A percentile compares a stretch with the other conserved stretches of the same genome.
phyloP scores from a whole-genome alignment of 768 basidiomycete genomes.

The Leccinum longicurvipes region DNA sequence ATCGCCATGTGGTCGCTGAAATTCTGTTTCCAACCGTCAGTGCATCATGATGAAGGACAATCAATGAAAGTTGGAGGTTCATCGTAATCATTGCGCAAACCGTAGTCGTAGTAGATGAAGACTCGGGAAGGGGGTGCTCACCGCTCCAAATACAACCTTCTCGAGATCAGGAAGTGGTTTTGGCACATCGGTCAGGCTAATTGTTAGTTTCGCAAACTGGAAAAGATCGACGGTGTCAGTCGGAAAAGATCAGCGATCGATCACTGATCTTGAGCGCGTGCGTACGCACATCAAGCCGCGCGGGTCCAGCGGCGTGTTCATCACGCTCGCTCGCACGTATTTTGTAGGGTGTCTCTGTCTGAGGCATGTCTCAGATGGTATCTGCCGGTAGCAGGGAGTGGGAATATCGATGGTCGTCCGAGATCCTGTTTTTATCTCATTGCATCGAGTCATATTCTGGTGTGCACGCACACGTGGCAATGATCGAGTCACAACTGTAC shows the following conservation, averaged over 20 bases:
- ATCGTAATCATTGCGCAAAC: background rate
- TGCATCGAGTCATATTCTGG: background rate
- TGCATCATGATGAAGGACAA: background rate
- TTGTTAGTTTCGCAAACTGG: constrained; percentile 54
- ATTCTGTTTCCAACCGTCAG: background rate
- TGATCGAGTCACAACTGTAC: background rate
- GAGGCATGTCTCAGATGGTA: constrained; percentile 1
- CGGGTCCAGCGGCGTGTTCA: background rate
- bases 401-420: background rate
- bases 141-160: constrained; percentile 56
- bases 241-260: background rate
- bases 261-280: background rate
- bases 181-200: constrained; percentile 43
- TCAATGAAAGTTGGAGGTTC: background rate
- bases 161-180: constrained; percentile 51
- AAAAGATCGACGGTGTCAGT: background rate
- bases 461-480: background rate
- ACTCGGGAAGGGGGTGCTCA: constrained; percentile 23
- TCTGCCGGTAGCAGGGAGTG: background rate
- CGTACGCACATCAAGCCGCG: constrained; percentile 21
- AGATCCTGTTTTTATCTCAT: background rate
- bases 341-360: constrained; percentile 2
- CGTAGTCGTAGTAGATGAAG: background rate
- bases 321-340: background rate
- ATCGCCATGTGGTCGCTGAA: constrained; percentile 73